Percentiles rank a stretch among this genome's conserved stretches.
Evolutionary conservation across 1,139 yeast species (phyloP).

Genomic region (Yamadazyma epiphylla): DNA sequence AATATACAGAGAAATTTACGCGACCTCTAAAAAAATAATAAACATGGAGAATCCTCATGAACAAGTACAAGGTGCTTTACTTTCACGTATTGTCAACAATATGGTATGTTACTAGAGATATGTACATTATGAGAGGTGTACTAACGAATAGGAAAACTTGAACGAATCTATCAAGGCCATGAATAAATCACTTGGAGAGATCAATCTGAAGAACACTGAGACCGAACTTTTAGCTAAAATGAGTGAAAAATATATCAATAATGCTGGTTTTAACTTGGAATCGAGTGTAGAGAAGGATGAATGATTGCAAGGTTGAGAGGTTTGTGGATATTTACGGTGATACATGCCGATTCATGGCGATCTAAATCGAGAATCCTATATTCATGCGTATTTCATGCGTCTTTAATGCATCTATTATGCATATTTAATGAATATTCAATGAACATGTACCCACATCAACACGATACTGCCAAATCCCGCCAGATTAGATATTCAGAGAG

Average conservation of each 20-base stretch:
- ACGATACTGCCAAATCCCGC: too few relatives aligned
- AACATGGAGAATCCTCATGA: constrained; percentile 87
- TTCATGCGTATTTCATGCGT: too few relatives aligned
- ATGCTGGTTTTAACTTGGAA: constrained; percentile 68
- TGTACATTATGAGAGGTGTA: constrained; percentile 1
- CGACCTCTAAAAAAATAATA: neutral
- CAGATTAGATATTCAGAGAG: too few relatives aligned
- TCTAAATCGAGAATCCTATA: too few relatives aligned
- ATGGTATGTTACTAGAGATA: constrained; percentile 46
- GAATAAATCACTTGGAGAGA: constrained; percentile 58
- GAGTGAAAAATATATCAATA: constrained; percentile 77
- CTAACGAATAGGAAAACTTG: constrained; percentile 49
- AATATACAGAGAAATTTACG: too few relatives aligned
- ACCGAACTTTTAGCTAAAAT: constrained; percentile 72
- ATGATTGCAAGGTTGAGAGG: too few relatives aligned
- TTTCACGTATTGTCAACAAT: constrained; percentile 73
- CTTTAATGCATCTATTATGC: too few relatives aligned
- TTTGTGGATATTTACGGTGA: too few relatives aligned
- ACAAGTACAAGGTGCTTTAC: constrained; percentile 74
- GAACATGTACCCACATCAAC: too few relatives aligned
- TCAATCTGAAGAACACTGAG: constrained; percentile 64
- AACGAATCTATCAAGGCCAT: constrained; percentile 68
- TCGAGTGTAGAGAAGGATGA: constrained; percentile 63
- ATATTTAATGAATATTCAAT: too few relatives aligned
- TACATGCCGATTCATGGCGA: too few relatives aligned